phyloP scores from a whole-genome alignment of 2,329 filamentous ascomycete genomes.

The Ophiostoma tasmaniense region DNA sequence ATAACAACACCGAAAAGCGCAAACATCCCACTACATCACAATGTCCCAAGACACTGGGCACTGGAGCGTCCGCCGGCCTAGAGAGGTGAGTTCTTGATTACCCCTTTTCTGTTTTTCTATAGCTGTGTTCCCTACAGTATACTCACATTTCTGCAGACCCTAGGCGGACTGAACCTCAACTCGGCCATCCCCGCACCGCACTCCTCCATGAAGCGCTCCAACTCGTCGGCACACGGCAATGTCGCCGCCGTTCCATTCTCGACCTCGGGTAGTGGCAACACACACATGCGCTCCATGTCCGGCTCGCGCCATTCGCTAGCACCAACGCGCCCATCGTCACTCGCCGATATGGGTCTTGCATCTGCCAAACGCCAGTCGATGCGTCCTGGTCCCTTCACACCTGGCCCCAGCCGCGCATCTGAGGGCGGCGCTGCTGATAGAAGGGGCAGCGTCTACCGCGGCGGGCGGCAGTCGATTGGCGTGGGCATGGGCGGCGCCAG shows the following conservation, averaged over 20 bases:
- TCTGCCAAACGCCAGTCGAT: constrained; percentile 78
- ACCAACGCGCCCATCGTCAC: constrained; percentile 63
- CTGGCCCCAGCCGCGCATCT: constrained; percentile 42
- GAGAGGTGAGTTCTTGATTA: constrained; percentile 56
- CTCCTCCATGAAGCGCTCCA: constrained; percentile 89
- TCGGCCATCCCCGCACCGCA: constrained; percentile 81
- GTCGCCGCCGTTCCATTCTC: constrained; percentile 48
- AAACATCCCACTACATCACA: constrained; percentile 10
- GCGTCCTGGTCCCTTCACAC: constrained; percentile 60
- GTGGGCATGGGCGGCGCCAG: constrained; percentile 50
- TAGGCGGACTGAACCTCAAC: constrained; percentile 75
- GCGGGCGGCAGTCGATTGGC: constrained; percentile 59
- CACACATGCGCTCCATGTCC: constrained; percentile 74
- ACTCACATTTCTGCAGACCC: constrained; percentile 50
- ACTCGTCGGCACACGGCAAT: constrained; percentile 57
- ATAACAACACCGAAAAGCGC: neutral
- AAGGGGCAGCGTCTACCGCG: constrained; percentile 73
- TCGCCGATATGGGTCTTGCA: constrained; percentile 61
- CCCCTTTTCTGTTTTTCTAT: neutral
- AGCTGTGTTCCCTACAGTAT: neutral
- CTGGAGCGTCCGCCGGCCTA: constrained; percentile 84
- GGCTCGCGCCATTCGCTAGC: constrained; percentile 80
- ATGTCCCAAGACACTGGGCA: constrained; percentile 85
- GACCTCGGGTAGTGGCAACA: constrained; percentile 35
- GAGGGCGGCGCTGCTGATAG: constrained; percentile 42